phyloP scores from a whole-genome alignment of 2,329 filamentous ascomycete species.

The Talaromyces sp. region DNA sequence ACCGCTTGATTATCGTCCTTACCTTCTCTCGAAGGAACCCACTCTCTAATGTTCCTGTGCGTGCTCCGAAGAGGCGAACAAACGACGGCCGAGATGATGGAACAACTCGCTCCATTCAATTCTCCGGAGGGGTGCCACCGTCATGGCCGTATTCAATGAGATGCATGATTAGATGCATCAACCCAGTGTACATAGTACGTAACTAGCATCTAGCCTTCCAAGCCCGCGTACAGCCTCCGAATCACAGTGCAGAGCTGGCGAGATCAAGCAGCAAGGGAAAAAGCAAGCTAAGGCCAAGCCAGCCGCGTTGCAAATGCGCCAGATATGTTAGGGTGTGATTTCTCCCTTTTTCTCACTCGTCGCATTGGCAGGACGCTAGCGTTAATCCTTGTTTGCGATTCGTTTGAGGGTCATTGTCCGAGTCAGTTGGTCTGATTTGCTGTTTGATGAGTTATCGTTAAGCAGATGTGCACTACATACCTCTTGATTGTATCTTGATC shows the following conservation, averaged over 20 bases:
- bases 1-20: not conserved
- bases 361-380: not conserved
- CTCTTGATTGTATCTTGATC: not conserved
- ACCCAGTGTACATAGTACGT: not conserved
- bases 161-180: slow-evolving; percentile 5
- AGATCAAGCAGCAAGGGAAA: slow-evolving; percentile 1
- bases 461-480: not conserved
- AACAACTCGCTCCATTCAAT: not conserved
- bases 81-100: not conserved
- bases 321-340: not conserved
- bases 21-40: too few species aligned
- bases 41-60: not conserved
- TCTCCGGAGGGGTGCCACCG: not conserved
- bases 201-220: not conserved
- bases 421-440: not conserved
- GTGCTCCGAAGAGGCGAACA: not conserved
- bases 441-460: not conserved
- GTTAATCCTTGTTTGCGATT: not conserved
- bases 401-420: not conserved
- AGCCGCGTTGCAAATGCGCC: not conserved
- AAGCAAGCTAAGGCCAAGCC: not conserved
- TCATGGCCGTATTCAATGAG: not conserved
- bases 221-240: not conserved
- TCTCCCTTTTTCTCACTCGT: not conserved
- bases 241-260: not conserved